Conservation (phyloP, 441 rosid genomes). For the Adansonia rubrostipa region DNA sequence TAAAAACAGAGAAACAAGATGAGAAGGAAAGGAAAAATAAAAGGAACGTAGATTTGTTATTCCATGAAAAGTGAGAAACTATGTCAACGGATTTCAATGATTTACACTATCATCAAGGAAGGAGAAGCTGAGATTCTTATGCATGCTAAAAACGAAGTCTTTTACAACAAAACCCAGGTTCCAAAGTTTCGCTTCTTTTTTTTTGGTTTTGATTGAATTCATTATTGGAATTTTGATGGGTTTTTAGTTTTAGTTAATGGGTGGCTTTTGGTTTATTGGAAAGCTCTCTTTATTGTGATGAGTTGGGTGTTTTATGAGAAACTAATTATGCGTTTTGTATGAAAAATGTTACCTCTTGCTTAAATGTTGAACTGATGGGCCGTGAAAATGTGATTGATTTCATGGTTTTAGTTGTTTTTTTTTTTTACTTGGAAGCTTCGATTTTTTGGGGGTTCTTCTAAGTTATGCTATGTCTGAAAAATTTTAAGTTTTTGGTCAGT, state of each 20-base stretch:
- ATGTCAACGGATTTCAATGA: constrained; percentile 65
- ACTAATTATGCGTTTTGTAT: background rate
- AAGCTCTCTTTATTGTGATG: background rate
- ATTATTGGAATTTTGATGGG: background rate
- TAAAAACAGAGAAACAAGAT: background rate
- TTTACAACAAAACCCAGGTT: constrained; percentile 97
- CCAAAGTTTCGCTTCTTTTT: constrained; percentile 28
- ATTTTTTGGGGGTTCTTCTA: background rate
- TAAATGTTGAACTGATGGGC: background rate
- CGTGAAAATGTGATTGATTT: background rate
- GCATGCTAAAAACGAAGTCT: constrained; percentile 92
- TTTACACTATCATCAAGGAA: constrained; percentile 74
- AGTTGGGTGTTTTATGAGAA: constrained; percentile 1
- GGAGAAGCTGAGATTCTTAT: constrained; percentile 97
- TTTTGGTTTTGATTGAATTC: background rate
- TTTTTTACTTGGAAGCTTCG: background rate
- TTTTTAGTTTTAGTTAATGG: background rate
- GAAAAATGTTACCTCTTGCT: background rate
- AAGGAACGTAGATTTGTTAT: constrained; percentile 16
- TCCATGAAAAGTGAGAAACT: constrained; percentile 36
- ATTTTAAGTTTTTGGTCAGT: background rate
- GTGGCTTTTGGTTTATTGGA: background rate
- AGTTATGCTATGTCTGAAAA: background rate
- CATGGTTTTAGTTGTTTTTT: background rate
- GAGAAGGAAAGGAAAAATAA: background rate